Evolutionary conservation across 148 eudicot genomes (phyloP).

Genomic region (Agrostemma githago): DNA sequence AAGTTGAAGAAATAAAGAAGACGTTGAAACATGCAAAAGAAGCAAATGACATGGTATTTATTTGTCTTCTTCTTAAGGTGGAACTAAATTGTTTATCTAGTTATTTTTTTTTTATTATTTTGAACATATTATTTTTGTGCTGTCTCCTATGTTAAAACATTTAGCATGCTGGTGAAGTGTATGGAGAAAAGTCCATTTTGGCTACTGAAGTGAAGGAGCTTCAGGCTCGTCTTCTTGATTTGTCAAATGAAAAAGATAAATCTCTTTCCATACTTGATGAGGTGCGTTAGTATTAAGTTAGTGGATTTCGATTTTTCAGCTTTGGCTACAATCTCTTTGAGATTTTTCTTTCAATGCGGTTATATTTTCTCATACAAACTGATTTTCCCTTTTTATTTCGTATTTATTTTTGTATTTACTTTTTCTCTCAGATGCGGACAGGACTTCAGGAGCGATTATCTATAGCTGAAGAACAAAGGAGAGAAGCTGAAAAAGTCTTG

Average conservation of each 20-base stretch:
- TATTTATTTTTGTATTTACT: not conserved
- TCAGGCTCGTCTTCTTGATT: slow-evolving; percentile 64
- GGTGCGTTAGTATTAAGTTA: slow-evolving; percentile 29
- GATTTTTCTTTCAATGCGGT: not conserved
- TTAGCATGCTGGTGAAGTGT: slow-evolving; percentile 93
- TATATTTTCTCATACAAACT: not conserved
- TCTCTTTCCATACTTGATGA: slow-evolving; percentile 71
- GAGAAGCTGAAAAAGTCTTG: slow-evolving; percentile 49
- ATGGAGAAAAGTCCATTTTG: slow-evolving; percentile 83
- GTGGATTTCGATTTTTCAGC: not conserved
- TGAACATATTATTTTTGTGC: not conserved
- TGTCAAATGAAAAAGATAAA: slow-evolving; percentile 70
- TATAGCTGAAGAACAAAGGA: slow-evolving; percentile 52
- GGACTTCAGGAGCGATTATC: slow-evolving; percentile 50
- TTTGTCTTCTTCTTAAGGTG: not conserved
- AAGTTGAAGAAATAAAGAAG: slow-evolving; percentile 61
- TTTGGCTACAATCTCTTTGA: not conserved
- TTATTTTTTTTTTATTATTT: not conserved
- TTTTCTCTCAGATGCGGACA: slow-evolving; percentile 53
- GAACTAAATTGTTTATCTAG: not conserved
- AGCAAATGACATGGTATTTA: slow-evolving; percentile 81
- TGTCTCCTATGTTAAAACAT: not conserved
- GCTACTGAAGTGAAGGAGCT: slow-evolving; percentile 81
- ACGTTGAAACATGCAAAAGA: slow-evolving; percentile 67
- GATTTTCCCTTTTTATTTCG: not conserved